phyloP scores from a whole-genome alignment of 2,329 filamentous ascomycete genomes.

The Onygena corvina region DNA sequence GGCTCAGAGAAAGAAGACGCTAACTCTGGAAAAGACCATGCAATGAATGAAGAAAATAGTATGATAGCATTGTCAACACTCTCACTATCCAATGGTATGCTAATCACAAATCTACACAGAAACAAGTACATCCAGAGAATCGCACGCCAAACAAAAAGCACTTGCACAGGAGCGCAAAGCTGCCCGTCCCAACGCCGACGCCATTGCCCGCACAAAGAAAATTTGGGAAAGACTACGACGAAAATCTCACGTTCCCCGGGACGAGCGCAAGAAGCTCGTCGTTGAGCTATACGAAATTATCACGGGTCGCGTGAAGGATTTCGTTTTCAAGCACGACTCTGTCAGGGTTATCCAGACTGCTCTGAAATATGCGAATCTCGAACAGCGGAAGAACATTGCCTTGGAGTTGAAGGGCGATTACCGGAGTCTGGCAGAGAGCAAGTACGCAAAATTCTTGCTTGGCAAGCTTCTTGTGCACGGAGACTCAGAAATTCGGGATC shows the following conservation, averaged over 20 bases:
- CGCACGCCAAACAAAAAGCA: conserved; percentile 85
- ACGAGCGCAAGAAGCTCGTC: conserved; percentile 77
- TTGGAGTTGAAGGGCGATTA: conserved; percentile 76
- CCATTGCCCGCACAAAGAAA: conserved; percentile 81
- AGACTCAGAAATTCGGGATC: conserved; percentile 70
- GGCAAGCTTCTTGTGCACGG: conserved; percentile 92
- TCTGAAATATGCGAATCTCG: conserved; percentile 81
- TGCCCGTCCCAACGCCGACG: conserved; percentile 83
- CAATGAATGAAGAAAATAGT: conserved; percentile 14
- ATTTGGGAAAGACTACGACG: conserved; percentile 87
- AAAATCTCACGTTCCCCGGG: conserved; percentile 84
- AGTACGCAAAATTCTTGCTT: conserved; percentile 94
- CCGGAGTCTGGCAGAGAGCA: conserved; percentile 75
- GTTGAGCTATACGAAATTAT: conserved; percentile 85
- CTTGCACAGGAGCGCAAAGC: conserved; percentile 79
- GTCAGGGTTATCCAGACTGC: conserved; percentile 95
- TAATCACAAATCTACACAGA: conserved; percentile 8
- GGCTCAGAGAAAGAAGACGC: background rate
- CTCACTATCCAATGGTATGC: conserved; percentile 17
- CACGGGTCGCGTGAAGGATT: conserved; percentile 81
- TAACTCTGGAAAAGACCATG: background rate
- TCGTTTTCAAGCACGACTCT: conserved; percentile 96
- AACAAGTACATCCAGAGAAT: conserved; percentile 67
- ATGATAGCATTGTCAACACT: conserved; percentile 15
- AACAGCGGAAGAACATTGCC: conserved; percentile 77